Base-by-base conservation (phyloP, 805 yeast species). In the Kluyveromyces starmeri region DNA sequence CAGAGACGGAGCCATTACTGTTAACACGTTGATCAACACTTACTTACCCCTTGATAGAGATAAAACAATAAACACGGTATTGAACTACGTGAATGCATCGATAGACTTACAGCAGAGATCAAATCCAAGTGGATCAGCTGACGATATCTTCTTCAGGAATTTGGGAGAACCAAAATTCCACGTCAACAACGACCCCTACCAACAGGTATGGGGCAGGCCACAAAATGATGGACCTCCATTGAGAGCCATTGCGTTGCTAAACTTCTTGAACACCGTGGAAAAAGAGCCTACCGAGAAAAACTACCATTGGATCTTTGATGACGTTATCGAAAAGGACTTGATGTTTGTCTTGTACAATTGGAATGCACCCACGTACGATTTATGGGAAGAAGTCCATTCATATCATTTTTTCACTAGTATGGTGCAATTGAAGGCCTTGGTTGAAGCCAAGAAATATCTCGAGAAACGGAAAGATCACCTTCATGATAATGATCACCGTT, bases 161-260 rank as follows among this genome's bases (percentile, higher is more conserved):
- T 61, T 70, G 30, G 97, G 96, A 2, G 97, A 89, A 54, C 96
- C 97, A 6, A 89, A 89, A 55, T 89, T 81, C 51, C 55, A 68
- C 53, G 73, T 77, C 4, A 71, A 84, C 51, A 78, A 80, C 16
- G 47, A 73, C 0, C 65, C 82, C 1, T 89, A 81, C 48, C 55
- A 56, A 5, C 77, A 62, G 2, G 54, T 63, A 22, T 89, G 97
- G 97, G 97, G 97, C 2, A 67, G 97, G 46, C 97, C 97, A 1
- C 97, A 89, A 59, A 71, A 85, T 40, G 97, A 89, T 55, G 97
- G 97, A 0, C 96, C 97, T 1, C 88, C 94, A 1, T 65, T 89
- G 38, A 68, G 96, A 47, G 68, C 77, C 8, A 68, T 79, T 37
- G 70, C 95, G 2, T 66, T 78, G 15, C 55, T 72, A 24, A 70